These are phyloP conservation scores for Leccinum longicurvipes DNA, from an alignment of 768 basidiomycete species.

Conservation along the genomic window DNA sequence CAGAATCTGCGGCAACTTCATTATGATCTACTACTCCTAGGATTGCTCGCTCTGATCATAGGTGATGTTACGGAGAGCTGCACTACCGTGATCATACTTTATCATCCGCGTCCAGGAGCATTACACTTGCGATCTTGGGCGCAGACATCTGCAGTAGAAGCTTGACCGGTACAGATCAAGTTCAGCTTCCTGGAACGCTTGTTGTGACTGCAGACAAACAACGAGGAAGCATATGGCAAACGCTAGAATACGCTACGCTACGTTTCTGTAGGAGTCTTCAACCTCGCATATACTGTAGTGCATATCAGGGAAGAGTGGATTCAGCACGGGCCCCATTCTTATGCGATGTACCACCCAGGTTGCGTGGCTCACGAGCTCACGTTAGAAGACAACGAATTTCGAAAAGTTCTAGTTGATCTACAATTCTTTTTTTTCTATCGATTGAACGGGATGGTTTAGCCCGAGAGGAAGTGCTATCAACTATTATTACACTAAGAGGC, in stretches of 20 bases:
- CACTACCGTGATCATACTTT: neutral
- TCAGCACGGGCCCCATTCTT: neutral
- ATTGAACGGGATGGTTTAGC: too few species aligned
- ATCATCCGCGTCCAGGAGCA: neutral
- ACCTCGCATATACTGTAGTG: neutral
- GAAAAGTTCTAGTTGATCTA: neutral
- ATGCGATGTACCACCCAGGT: too few species aligned
- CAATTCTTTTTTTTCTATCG: neutral
- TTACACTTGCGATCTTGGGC: neutral
- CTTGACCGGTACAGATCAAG: neutral
- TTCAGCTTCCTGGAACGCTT: neutral
- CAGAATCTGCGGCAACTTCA: too few species aligned
- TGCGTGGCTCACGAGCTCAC: neutral
- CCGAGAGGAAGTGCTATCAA: neutral
- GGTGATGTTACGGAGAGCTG: neutral
- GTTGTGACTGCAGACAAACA: neutral
- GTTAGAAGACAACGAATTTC: neutral
- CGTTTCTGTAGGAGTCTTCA: too few species aligned
- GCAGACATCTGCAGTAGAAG: neutral
- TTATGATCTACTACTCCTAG: too few species aligned
- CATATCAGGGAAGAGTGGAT: neutral
- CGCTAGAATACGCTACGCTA: neutral
- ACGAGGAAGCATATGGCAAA: neutral
- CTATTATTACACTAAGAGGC: neutral
- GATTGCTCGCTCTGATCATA: too few species aligned